phyloP scores from a whole-genome alignment of 2,329 filamentous ascomycete genomes.

The Colletotrichum sp. region DNA sequence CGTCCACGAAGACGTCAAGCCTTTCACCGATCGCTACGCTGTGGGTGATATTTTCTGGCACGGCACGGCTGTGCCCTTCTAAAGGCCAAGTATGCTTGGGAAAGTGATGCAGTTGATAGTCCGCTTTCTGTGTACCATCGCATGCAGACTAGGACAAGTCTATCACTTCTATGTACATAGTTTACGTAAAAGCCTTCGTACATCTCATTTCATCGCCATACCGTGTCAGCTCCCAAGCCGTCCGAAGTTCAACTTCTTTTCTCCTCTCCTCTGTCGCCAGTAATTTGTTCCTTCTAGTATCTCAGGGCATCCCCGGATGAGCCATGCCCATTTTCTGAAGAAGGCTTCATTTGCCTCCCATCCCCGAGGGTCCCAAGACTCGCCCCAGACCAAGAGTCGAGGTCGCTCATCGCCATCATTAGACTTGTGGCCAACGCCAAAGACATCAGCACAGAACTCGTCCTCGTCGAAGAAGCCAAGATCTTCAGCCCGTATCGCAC shows the following conservation, averaged over 20 bases:
- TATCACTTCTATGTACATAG: neutral
- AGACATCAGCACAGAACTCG: slow-evolving; percentile 3
- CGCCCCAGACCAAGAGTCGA: slow-evolving; percentile 53
- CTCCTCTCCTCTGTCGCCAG: slow-evolving; percentile 29
- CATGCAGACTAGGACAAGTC: neutral
- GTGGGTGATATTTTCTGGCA: neutral
- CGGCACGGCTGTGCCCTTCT: neutral
- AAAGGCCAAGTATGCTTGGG: neutral
- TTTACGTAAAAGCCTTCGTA: neutral
- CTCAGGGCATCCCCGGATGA: slow-evolving; percentile 40
- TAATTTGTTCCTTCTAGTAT: slow-evolving; percentile 40
- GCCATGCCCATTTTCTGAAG: slow-evolving; percentile 47
- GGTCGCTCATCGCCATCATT: slow-evolving; percentile 20
- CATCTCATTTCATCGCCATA: neutral
- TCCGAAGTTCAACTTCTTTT: neutral
- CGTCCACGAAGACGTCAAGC: neutral
- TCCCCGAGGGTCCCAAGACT: slow-evolving; percentile 44
- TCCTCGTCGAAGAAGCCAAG: slow-evolving; percentile 6
- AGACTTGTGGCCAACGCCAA: neutral
- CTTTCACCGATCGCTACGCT: neutral
- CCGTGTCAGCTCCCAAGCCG: neutral
- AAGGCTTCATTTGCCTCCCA: slow-evolving; percentile 55
- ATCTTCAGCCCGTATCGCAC: slow-evolving; percentile 22
- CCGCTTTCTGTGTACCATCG: neutral
- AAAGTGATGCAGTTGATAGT: neutral